phyloP scores from a whole-genome alignment of 495 filamentous ascomycete species.

The Mycothermus thermophilus region DNA sequence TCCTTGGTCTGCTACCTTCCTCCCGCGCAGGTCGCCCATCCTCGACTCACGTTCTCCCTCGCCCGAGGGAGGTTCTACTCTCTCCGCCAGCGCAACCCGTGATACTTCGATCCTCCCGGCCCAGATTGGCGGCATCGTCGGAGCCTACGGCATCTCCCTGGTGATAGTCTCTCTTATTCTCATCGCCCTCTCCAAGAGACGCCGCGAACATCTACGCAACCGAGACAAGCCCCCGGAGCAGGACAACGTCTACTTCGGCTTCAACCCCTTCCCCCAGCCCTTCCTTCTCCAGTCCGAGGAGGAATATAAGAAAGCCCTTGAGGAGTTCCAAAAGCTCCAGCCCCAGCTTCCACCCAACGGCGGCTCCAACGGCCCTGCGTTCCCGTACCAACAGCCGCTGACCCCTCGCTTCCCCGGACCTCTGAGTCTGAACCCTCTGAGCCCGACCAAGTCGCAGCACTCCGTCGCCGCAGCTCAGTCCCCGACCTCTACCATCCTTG shows the following conservation, averaged over 20 bases:
- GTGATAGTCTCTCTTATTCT: constrained; percentile 52
- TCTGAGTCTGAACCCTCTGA: constrained; percentile 22
- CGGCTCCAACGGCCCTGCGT: no score
- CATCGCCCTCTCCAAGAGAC: constrained; percentile 34
- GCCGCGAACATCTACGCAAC: constrained; percentile 26
- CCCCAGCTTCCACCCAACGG: neutral
- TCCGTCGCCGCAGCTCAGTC: constrained; percentile 38
- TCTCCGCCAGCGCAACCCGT: constrained; percentile 39
- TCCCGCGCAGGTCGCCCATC: constrained; percentile 26
- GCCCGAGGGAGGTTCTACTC: constrained; percentile 43
- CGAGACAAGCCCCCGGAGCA: constrained; percentile 14
- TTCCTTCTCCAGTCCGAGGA: constrained; percentile 26
- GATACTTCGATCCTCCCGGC: constrained; percentile 51
- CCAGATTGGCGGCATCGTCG: constrained; percentile 67
- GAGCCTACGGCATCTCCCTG: constrained; percentile 62
- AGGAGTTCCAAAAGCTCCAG: constrained; percentile 2
- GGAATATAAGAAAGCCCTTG: constrained; percentile 14
- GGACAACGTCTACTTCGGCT: constrained; percentile 6
- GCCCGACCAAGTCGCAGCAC: constrained; percentile 32
- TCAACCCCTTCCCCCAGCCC: constrained; percentile 17
- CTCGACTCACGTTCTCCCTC: constrained; percentile 44
- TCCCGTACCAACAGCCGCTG: no score
- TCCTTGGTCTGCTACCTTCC: constrained; percentile 14
- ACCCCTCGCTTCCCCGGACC: constrained; percentile 28
- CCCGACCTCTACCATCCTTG: constrained; percentile 31